These are phyloP conservation scores for Hevea brasiliensis DNA, from an alignment of 345 rosid species.

Conservation along the genomic window DNA sequence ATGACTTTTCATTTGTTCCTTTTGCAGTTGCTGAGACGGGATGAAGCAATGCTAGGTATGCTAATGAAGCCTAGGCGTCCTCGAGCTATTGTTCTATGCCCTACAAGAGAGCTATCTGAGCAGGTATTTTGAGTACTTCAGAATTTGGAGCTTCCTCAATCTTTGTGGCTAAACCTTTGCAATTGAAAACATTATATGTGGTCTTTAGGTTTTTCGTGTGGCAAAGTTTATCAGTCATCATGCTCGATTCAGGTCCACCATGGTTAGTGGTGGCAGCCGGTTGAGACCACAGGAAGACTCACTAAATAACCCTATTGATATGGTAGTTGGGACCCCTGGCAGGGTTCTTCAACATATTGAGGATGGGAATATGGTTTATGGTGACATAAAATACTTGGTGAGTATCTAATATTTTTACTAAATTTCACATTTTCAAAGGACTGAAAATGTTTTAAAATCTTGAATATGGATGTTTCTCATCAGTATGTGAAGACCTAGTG, in stretches of 20 bases:
- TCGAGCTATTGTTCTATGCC: constrained; percentile 88
- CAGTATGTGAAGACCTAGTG: neutral
- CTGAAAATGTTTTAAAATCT: neutral
- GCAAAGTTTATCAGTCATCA: constrained; percentile 90
- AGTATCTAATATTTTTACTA: constrained; percentile 10
- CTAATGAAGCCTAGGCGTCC: constrained; percentile 84
- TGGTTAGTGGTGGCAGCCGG: constrained; percentile 93
- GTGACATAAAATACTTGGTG: constrained; percentile 82
- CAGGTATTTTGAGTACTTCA: constrained; percentile 50
- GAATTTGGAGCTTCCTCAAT: neutral
- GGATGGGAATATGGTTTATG: constrained; percentile 92
- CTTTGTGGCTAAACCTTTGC: neutral
- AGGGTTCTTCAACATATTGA: constrained; percentile 92
- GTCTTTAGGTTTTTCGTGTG: constrained; percentile 76
- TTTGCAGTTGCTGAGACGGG: constrained; percentile 74
- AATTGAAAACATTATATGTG: constrained; percentile 10
- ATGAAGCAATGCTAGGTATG: constrained; percentile 66
- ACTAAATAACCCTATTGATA: constrained; percentile 74
- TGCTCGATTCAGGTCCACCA: constrained; percentile 79
- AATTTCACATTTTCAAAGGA: neutral
- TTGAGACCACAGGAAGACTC: constrained; percentile 89
- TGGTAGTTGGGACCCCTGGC: constrained; percentile 97
- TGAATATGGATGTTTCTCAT: neutral
- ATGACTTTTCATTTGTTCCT: constrained; percentile 17
- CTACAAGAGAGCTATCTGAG: constrained; percentile 92